phyloP scores from a whole-genome alignment of 108 stramenopile species.

The Cyclotella sp. region DNA sequence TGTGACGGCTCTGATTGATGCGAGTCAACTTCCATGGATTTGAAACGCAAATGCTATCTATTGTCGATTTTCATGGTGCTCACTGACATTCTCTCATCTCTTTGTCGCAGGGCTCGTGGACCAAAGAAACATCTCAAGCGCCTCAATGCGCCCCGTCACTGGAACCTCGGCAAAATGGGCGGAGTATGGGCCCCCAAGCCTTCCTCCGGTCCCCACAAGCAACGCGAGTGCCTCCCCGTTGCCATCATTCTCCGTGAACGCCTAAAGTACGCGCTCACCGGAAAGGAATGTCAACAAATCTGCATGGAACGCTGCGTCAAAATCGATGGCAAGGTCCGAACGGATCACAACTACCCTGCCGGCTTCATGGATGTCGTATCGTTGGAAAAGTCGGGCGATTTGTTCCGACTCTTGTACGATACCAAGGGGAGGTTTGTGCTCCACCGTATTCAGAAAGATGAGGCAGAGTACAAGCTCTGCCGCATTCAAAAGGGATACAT shows the following conservation, averaged over 20 bases:
- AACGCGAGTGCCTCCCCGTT: conserved; percentile 97
- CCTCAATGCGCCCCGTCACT: conserved; percentile 98
- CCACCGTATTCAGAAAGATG: conserved; percentile 92
- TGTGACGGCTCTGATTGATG: background rate
- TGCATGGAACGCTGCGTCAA: conserved; percentile 99
- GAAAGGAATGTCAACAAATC: conserved; percentile 97
- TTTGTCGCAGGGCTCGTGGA: conserved; percentile 87
- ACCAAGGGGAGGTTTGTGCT: conserved; percentile 98
- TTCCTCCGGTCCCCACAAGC: conserved; percentile 97
- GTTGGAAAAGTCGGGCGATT: conserved; percentile 95
- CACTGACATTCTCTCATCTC: background rate
- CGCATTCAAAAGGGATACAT: conserved; percentile 93
- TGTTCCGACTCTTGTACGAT: conserved; percentile 98
- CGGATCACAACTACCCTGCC: conserved; percentile 98
- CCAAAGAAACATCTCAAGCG: conserved; percentile 99
- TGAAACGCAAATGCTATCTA: background rate
- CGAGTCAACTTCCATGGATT: background rate
- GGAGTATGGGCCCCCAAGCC: conserved; percentile 97
- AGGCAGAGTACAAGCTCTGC: conserved; percentile 98
- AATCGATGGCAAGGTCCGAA: conserved; percentile 99
- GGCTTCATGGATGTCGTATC: conserved; percentile 99
- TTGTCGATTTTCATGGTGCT: background rate
- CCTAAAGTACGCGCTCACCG: conserved; percentile 99
- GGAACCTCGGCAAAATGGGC: conserved; percentile 99
- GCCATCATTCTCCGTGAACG: conserved; percentile 97